Base-by-base conservation (phyloP, 83 land plant genomes). In the Larix sibirica region DNA sequence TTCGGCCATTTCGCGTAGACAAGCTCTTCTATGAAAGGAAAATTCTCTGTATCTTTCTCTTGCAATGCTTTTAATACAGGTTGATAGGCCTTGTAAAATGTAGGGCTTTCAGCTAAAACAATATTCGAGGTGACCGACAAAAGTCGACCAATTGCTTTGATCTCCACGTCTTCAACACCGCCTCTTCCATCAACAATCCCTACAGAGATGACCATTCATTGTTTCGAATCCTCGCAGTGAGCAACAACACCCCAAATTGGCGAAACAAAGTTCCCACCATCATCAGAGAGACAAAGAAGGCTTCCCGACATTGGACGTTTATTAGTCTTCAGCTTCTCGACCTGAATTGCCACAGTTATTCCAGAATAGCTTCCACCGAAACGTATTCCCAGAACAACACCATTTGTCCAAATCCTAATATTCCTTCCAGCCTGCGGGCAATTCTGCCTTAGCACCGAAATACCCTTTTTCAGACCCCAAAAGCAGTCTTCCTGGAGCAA, bases 171-270 rank as follows among this genome's bases (percentile, higher is more conserved):
- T 66, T 16, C 24, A 13, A 18, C 24, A 33, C 33, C 6, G 21
- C 23, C 33, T 66, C 36, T 66, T 66, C 36, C 33, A 12, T 66
- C 33, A 28, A 28, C 28, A 28, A 28, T 28, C 28, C 28, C 28
- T 28, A 28, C 28, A 28, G 0, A 28, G 28, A 28, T 28, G 28
- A 3, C 8, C 69, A 28, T 24, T 66, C 69, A 13, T 0, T 66
- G 6, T 2, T 28, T 28, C 54, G 81, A 17, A 65, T 83, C 84
- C 66, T 83, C 81, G 42, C 68, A 77, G 62, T 71, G 64, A 17
- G 80, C 59, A 4, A 83, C 84, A 23, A 63, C 47, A 16, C 81
- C 70, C 81, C 84, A 83, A 26, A 83, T 83, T 8, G 84, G 84
- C 28, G 70, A 36, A 12, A 77, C 81, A 61, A 83, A 83, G 23